Evolutionary conservation across 768 basidiomycete species (phyloP).

Genomic region (Cystofilobasidium macerans): DNA sequence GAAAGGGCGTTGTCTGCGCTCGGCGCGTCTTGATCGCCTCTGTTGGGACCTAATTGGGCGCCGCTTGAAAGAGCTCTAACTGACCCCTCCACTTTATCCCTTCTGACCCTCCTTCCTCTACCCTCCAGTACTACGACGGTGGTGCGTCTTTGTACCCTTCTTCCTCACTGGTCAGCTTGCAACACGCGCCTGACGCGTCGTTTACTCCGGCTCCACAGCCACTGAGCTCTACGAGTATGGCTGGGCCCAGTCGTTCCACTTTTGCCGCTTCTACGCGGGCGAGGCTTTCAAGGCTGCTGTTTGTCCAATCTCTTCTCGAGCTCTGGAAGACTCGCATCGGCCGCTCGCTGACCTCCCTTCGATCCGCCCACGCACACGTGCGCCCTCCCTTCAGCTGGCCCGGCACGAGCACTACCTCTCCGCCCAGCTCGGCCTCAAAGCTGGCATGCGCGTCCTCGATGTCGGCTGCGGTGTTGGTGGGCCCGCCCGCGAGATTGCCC

Average conservation of each 20-base stretch:
- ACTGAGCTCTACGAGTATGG: constrained; percentile 89
- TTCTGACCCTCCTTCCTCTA: background rate
- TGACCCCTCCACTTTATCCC: background rate
- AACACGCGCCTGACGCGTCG: background rate
- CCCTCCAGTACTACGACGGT: constrained; percentile 58
- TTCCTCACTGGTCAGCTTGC: background rate
- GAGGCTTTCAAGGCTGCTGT: constrained; percentile 38
- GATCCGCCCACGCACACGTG: too few relatives aligned
- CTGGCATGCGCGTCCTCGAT: constrained; percentile 92
- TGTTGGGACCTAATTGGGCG: too few relatives aligned
- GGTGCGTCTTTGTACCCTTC: constrained; percentile 38
- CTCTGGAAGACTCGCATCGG: background rate
- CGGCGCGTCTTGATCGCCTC: too few relatives aligned
- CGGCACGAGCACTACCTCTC: constrained; percentile 98
- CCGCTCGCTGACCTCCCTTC: too few relatives aligned
- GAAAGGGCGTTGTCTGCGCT: too few relatives aligned
- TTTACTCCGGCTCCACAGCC: background rate
- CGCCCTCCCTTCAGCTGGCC: constrained; percentile 59
- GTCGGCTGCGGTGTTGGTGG: constrained; percentile 98
- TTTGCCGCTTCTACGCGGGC: constrained; percentile 92
- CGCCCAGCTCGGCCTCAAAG: constrained; percentile 64
- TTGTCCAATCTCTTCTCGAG: background rate
- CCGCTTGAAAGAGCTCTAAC: background rate
- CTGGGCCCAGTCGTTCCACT: constrained; percentile 68
- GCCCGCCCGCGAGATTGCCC: constrained; percentile 87